Percentiles rank a stretch among this genome's conserved stretches.
Conservation (phyloP, 208 protist species). For the Phytomonas sp. region DNA sequence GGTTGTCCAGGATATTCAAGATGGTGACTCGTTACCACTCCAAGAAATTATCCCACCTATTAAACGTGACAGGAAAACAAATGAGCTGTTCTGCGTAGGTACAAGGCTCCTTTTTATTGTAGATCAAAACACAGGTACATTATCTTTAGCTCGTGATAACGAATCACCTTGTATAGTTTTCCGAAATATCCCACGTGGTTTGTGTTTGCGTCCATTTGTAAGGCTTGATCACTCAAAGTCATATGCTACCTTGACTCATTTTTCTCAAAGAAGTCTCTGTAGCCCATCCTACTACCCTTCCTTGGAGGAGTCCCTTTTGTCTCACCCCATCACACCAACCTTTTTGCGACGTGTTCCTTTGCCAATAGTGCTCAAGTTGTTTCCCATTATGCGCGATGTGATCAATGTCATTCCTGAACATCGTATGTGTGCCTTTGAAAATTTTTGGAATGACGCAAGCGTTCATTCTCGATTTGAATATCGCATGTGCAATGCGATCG, state of each 20-base stretch:
- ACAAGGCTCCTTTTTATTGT: slow-evolving; percentile 81
- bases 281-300: slow-evolving; percentile 28
- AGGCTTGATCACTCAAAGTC: slow-evolving; percentile 76
- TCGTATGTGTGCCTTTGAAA: slow-evolving; percentile 37
- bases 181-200: slow-evolving; percentile 49
- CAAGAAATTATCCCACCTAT: slow-evolving; percentile 59
- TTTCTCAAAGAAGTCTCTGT: slow-evolving; percentile 34
- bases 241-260: slow-evolving; percentile 55
- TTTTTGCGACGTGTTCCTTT: slow-evolving; percentile 65
- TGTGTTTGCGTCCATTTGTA: slow-evolving; percentile 73
- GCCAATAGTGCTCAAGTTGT: slow-evolving; percentile 41
- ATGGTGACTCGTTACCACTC: slow-evolving; percentile 70
- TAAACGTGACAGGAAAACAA: slow-evolving; percentile 14
- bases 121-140: slow-evolving; percentile 56
- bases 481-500: slow-evolving; percentile 42
- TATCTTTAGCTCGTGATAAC: slow-evolving; percentile 66
- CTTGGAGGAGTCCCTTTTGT: slow-evolving; percentile 23
- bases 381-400: slow-evolving; percentile 37
- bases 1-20: slow-evolving; percentile 86
- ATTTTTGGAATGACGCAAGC: slow-evolving; percentile 40
- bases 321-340: slow-evolving; percentile 59
- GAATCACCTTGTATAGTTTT: slow-evolving; percentile 73
- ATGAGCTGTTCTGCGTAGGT: slow-evolving; percentile 53
- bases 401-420: slow-evolving; percentile 35
- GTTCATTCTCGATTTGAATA: slow-evolving; percentile 54